Conservation (phyloP, 164 flowering plant species). For the Houttuynia cordata region DNA sequence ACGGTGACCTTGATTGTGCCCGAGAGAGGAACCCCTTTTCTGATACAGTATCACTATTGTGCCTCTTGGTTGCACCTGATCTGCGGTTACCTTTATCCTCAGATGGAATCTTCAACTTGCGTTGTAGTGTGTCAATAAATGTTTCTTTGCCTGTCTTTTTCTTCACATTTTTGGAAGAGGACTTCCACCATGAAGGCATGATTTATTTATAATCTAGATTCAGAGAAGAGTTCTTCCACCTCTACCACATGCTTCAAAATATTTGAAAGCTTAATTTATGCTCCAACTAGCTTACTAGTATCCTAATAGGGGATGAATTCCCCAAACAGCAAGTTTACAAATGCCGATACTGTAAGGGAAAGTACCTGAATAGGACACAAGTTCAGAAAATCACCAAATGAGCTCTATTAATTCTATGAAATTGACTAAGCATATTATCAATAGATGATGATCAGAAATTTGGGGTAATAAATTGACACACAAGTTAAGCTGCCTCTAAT, state of each 20-base stretch:
- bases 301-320: no score
- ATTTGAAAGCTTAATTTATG: background rate
- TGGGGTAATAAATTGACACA: no score
- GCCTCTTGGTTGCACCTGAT: slow-evolving; percentile 54
- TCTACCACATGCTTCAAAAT: slow-evolving; percentile 1
- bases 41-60: slow-evolving; percentile 38
- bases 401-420: background rate
- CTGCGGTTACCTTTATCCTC: slow-evolving; percentile 40
- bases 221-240: background rate
- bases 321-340: background rate
- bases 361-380: background rate
- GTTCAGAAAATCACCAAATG: background rate
- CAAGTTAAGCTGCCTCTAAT: no score
- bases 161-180: slow-evolving; percentile 83
- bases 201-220: slow-evolving; percentile 1
- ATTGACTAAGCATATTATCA: background rate
- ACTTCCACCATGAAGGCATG: slow-evolving; percentile 74
- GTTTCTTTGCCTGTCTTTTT: slow-evolving; percentile 70
- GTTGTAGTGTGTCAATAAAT: slow-evolving; percentile 53
- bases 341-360: background rate
- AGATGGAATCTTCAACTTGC: slow-evolving; percentile 47
- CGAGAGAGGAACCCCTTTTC: slow-evolving; percentile 53
- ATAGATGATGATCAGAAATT: background rate
- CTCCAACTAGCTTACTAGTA: background rate
- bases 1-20: slow-evolving; percentile 56